These are phyloP conservation scores for Biscogniauxia marginata DNA, from an alignment of 2,329 filamentous ascomycete genomes.

Conservation along the genomic window DNA sequence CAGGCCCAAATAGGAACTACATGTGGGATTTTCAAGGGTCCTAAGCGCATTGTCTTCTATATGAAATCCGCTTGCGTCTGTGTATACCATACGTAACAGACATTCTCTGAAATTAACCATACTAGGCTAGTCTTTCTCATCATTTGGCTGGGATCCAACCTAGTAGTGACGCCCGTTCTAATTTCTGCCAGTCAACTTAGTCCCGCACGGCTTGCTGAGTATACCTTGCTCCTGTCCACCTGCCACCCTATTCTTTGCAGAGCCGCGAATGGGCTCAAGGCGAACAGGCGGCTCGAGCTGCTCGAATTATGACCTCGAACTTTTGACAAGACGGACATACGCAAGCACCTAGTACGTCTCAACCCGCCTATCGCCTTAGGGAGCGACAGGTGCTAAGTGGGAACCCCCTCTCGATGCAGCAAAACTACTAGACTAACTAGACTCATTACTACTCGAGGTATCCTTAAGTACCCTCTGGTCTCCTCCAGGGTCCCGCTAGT, in stretches of 20 bases:
- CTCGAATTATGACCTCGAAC: neutral
- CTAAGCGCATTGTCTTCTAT: neutral
- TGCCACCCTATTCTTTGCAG: neutral
- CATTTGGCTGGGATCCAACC: neutral
- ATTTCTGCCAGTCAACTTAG: neutral
- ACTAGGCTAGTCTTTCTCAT: neutral
- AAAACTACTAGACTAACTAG: slow-evolving; percentile 10
- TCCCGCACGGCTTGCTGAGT: neutral
- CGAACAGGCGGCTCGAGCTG: neutral
- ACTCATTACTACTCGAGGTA: slow-evolving; percentile 20
- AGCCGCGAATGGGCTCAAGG: neutral
- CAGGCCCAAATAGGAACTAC: neutral
- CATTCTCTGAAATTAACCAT: neutral
- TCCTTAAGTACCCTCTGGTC: slow-evolving; percentile 24
- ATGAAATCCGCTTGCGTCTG: neutral
- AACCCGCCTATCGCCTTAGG: slow-evolving; percentile 4
- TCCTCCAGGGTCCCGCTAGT: slow-evolving; percentile 21
- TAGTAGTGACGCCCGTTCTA: neutral
- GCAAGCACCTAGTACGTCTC: neutral
- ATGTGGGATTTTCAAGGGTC: neutral
- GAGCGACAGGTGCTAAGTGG: slow-evolving; percentile 8
- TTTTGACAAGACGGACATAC: neutral
- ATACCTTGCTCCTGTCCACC: neutral
- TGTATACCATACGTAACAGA: neutral
- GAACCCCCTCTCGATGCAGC: slow-evolving; percentile 6